A percentile compares a stretch with the other conserved stretches of the same genome.
These are phyloP conservation scores for Tuber indicum DNA, from an alignment of 495 filamentous ascomycete genomes.

Conservation along the genomic window DNA sequence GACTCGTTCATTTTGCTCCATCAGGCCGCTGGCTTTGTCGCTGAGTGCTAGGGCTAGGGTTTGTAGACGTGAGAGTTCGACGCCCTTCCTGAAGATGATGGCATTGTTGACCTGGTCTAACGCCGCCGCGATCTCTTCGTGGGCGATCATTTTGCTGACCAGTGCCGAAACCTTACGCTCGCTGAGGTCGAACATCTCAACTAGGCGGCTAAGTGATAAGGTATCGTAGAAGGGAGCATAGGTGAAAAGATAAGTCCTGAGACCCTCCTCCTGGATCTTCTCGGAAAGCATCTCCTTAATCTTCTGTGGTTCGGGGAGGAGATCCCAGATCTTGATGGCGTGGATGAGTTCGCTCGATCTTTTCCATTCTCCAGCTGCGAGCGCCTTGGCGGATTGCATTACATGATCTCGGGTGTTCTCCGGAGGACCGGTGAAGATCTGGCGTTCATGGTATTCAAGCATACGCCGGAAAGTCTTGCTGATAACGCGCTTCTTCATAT, in stretches of 20 bases:
- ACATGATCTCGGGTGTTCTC: constrained; percentile 99
- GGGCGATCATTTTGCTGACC: constrained; percentile 98
- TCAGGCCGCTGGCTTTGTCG: constrained; percentile 91
- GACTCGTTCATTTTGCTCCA: constrained; percentile 94
- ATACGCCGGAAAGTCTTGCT: constrained; percentile 99
- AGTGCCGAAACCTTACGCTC: constrained; percentile 86
- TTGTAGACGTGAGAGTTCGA: constrained; percentile 92
- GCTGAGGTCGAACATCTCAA: constrained; percentile 90
- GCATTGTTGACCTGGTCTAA: constrained; percentile 96
- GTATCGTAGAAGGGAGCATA: constrained; percentile 99
- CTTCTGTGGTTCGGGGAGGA: constrained; percentile 80
- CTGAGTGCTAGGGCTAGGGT: constrained; percentile 86
- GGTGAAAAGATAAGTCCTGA: constrained; percentile 98
- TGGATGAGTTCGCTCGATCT: constrained; percentile 86
- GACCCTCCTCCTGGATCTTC: constrained; percentile 96
- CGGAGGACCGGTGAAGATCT: constrained; percentile 96
- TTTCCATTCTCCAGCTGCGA: constrained; percentile 97
- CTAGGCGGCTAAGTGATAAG: constrained; percentile 72
- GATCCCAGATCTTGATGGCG: constrained; percentile 98
- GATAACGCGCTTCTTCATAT: constrained; percentile 95
- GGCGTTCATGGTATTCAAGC: constrained; percentile 98
- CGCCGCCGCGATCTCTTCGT: constrained; percentile 92
- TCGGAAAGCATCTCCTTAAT: constrained; percentile 95
- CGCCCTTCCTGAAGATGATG: constrained; percentile 98
- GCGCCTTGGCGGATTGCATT: constrained; percentile 95